phyloP scores from a whole-genome alignment of 2,329 filamentous ascomycete genomes.

The Penicillium aurantiogriseum region DNA sequence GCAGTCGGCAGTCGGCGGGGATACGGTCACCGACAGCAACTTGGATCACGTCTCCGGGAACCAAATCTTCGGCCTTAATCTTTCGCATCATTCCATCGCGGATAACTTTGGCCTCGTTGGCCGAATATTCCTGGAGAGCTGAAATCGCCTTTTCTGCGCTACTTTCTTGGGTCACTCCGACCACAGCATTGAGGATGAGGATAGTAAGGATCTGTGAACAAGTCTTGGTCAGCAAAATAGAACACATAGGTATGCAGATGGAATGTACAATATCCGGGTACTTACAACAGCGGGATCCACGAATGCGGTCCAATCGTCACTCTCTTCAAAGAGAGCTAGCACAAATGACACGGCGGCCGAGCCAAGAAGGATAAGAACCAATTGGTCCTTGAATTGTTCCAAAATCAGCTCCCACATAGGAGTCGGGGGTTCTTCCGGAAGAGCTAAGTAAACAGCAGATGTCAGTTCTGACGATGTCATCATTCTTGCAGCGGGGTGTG shows the following conservation, averaged over 20 bases:
- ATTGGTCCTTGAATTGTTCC: conserved; percentile 98
- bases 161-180: conserved; percentile 97
- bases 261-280: conserved; percentile 26
- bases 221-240: conserved; percentile 16
- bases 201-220: conserved; percentile 81
- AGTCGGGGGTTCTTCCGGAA: conserved; percentile 88
- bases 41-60: conserved; percentile 88
- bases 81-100: conserved; percentile 77
- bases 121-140: conserved; percentile 96
- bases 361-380: conserved; percentile 89
- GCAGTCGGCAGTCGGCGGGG: conserved; percentile 86
- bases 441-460: conserved; percentile 47
- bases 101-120: conserved; percentile 92
- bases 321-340: conserved; percentile 87
- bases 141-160: conserved; percentile 98
- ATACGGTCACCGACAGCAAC: conserved; percentile 89
- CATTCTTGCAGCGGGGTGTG: neutral
- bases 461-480: conserved; percentile 17
- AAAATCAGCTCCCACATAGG: conserved; percentile 94
- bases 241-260: neutral
- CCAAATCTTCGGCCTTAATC: conserved; percentile 93
- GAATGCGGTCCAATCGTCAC: conserved; percentile 93
- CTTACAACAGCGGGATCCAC: conserved; percentile 92
- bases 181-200: conserved; percentile 91
- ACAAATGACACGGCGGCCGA: conserved; percentile 93